A percentile compares a stretch with the other conserved stretches of the same genome.
These are phyloP conservation scores for Hypoxylon fragiforme DNA, from an alignment of 495 filamentous ascomycete genomes.

Conservation along the genomic window DNA sequence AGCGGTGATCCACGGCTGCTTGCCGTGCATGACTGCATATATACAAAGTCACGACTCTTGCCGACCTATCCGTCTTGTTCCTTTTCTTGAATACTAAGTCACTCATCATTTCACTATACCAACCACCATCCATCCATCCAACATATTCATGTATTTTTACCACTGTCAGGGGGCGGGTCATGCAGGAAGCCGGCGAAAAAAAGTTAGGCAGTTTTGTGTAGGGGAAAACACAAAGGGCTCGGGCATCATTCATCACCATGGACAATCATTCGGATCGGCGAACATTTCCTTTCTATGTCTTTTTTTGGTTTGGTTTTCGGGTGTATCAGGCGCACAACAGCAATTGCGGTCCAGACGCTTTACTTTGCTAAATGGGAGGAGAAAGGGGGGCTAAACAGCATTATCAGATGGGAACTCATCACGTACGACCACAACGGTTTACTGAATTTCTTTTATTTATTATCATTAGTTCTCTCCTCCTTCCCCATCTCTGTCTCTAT, in stretches of 20 bases:
- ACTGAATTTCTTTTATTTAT: conserved; percentile 1
- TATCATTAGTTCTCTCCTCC: too few species aligned
- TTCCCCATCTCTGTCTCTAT: too few species aligned
- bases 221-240: conserved; percentile 4
- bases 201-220: conserved; percentile 4
- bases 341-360: conserved; percentile 11
- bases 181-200: conserved; percentile 13
- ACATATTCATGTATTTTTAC: too few species aligned
- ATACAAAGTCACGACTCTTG: conserved; percentile 15
- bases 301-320: conserved; percentile 22
- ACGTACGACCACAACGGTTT: conserved; percentile 13
- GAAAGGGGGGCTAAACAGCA: conserved; percentile 13
- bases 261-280: conserved; percentile 11
- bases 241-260: conserved; percentile 1
- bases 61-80: conserved; percentile 2
- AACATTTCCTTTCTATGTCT: conserved; percentile 10
- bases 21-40: conserved; percentile 15
- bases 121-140: conserved; percentile 3
- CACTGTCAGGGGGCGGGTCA: conserved; percentile 2
- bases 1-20: conserved; percentile 4
- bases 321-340: conserved; percentile 22
- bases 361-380: background rate
- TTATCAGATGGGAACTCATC: conserved; percentile 27
- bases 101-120: conserved; percentile 6
- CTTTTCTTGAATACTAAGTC: conserved; percentile 15